Evolutionary conservation across 2,329 filamentous ascomycete genomes (phyloP).

Genomic region (Colletotrichum sidae): DNA sequence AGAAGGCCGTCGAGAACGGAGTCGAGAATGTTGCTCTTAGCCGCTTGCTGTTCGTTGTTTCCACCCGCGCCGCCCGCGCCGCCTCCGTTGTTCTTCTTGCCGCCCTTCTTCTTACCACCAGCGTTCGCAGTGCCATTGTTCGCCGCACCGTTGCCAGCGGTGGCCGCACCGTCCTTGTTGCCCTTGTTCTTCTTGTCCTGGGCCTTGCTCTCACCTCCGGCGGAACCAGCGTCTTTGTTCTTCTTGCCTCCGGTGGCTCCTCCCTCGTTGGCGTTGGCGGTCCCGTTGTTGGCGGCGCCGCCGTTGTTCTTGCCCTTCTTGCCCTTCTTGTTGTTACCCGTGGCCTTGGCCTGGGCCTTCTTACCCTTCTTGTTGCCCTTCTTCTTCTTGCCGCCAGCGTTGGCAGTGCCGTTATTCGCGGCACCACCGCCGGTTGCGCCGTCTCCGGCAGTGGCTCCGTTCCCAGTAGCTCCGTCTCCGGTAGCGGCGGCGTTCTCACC

Average conservation of each 20-base stretch:
- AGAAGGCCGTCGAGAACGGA: slow-evolving; percentile 19
- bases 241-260: background rate
- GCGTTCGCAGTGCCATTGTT: slow-evolving; percentile 23
- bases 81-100: slow-evolving; percentile 1
- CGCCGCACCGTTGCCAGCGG: slow-evolving; percentile 8
- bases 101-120: slow-evolving; percentile 1
- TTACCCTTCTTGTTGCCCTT: background rate
- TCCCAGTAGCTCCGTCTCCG: background rate
- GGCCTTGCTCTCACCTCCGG: background rate
- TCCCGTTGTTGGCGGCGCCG: slow-evolving; percentile 31
- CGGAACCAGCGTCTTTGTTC: background rate
- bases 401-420: no score
- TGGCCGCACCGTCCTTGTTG: background rate
- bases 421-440: slow-evolving; percentile 1
- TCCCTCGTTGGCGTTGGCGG: slow-evolving; percentile 16
- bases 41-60: background rate
- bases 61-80: background rate
- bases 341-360: no score
- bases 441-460: slow-evolving; percentile 1
- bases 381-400: background rate
- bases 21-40: slow-evolving; percentile 5
- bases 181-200: slow-evolving; percentile 21
- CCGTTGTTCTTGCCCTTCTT: slow-evolving; percentile 10
- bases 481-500: slow-evolving; percentile 2
- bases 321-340: background rate